Base-by-base conservation (phyloP, 129 eudicot genomes). In the Artemisia annua region DNA sequence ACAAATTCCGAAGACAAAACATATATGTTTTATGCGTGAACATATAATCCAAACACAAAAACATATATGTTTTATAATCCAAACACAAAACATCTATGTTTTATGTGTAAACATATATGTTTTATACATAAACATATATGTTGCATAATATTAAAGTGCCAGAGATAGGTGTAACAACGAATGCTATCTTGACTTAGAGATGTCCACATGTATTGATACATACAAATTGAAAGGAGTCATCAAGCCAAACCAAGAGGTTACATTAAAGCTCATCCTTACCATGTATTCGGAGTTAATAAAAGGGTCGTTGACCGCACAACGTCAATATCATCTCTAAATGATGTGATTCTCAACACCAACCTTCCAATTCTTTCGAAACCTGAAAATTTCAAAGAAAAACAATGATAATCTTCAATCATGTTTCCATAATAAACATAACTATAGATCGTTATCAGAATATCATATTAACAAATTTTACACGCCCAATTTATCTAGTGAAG, bases 321-420 rank as follows among this genome's bases (percentile, higher is more conserved):
- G 61, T 94, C 99, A 17, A 94, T 86, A 71, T 94, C 99, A 86
- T 90, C 94, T 86, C 99, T 88, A 69, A 71, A 88, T 46, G 91
- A 83, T 26, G 99, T 97, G 69, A 94, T 83, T 67, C 99, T 82
- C 63, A 94, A 78, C 26, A 90, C 99, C 71, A 94, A 66, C 81
- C 99, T 90, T 62, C 99, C 99, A 78, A 94, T 90, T 58, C 97
- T 89, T 67, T 97, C 99, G 82, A 90, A 90, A 66, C 99, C 99
- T 94, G 81, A 71, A 81, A 65, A 3, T 11, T 49, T 44, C 4
- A 48, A 28, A 17, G 6, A 30, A 69, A 44, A 15, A 17, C 39
- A 43, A 28, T 43, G 19, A 30, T 26, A 32, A 32, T 65, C 72
- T 66, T 52, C 48, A 53, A 57, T 57, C 44, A 15, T 55, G 3